Evolutionary conservation across 805 yeast species (phyloP), one percentile per base, ranked within the genome.

Genomic region (Danielia reshetovae): DNA sequence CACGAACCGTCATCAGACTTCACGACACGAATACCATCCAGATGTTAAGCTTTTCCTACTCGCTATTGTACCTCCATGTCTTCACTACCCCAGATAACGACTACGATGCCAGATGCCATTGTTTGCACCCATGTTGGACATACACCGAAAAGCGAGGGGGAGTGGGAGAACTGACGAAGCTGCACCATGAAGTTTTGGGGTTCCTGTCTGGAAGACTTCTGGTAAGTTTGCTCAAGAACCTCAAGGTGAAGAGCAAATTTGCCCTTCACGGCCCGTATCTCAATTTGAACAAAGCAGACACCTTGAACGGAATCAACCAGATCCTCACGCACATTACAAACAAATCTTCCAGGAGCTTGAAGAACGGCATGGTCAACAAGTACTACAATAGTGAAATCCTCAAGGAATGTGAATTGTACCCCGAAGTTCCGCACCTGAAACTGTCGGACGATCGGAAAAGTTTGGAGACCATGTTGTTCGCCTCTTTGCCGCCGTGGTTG

Each of bases 401-500:
- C 24, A 14, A 45, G 6, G 38, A 35, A 9, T 36, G 34, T 4
- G 39, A 22, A 11, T 4, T 19, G 7, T n/a, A 28, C n/a, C 27
- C 27, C 4, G 29, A 15, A 9, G 27, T 12, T n/a, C 18, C 4
- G 7, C 24, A 14, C 7, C 27, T 15, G 5, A 24, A 7, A 22
- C 11, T 16, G 9, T 5, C 2, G n/a, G n/a, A 21, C 18, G 5
- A 10, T 9, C n/a, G 11, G 3, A 18, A n/a, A 11, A 16, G 24
- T 17, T 9, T 7, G 12, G 30, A 23, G 21, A 45, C 47, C 5
- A 36, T 30, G 7, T 10, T 57, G 4, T 60, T 60, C 40, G 35
- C 34, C 7, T 29, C 48, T 15, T 41, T 62, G 10, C 72, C 72
- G 1, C 25, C 39, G 4, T 67, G 71, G 71, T 34, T 67, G 10